Evolutionary conservation across 345 rosid species (phyloP).

Genomic region (Mallotus nudiflorus): DNA sequence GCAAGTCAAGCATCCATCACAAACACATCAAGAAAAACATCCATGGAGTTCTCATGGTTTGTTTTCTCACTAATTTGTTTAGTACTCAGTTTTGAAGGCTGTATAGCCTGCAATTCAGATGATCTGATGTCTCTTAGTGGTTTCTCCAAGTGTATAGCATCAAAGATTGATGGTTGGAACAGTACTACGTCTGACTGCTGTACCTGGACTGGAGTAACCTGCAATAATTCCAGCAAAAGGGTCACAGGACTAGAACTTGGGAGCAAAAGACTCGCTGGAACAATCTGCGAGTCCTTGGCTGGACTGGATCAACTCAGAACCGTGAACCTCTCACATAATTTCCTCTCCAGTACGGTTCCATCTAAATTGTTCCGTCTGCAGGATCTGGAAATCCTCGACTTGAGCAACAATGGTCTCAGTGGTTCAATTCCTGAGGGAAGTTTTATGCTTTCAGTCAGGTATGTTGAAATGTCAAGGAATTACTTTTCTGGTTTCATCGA

Average conservation of each 20-base stretch:
- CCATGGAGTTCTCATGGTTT: neutral
- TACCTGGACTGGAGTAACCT: constrained; percentile 30
- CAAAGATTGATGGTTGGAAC: neutral
- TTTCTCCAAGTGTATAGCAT: neutral
- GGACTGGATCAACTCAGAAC: constrained; percentile 27
- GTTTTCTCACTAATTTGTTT: neutral
- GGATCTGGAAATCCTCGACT: constrained; percentile 32
- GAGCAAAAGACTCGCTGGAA: constrained; percentile 22
- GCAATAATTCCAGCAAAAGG: constrained; percentile 25
- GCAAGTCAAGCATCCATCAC: too few relatives aligned
- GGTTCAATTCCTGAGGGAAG: constrained; percentile 12
- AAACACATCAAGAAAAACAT: too few relatives aligned
- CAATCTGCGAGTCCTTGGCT: constrained; percentile 20
- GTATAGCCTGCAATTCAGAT: neutral
- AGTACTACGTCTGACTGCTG: constrained; percentile 23
- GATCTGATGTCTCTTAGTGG: neutral
- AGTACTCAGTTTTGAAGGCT: neutral
- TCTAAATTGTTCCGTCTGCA: constrained; percentile 22
- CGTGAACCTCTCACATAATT: constrained; percentile 36
- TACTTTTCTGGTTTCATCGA: constrained; percentile 15
- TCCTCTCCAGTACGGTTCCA: constrained; percentile 15
- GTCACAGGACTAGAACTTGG: constrained; percentile 30
- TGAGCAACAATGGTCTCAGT: constrained; percentile 22
- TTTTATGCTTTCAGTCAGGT: constrained; percentile 18
- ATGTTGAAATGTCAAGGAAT: constrained; percentile 32